phyloP scores from a whole-genome alignment of 176 grass and related monocot species.

The Rhynchospora breviuscula region DNA sequence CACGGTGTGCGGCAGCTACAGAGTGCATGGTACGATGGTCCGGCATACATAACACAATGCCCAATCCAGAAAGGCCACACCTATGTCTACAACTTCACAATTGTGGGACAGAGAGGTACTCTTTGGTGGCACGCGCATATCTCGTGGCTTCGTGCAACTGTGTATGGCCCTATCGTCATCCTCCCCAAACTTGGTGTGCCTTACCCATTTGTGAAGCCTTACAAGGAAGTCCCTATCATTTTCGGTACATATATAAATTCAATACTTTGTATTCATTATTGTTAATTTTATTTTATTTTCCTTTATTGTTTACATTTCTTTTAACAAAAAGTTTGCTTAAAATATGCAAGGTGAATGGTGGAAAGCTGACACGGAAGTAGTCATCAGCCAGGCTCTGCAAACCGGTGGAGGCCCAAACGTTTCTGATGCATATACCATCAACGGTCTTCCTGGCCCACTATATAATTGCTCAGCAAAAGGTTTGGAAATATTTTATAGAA shows the following conservation, averaged over 20 bases:
- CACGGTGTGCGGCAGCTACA: conserved; percentile 66
- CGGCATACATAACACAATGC: conserved; percentile 82
- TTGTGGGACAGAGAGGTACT: conserved; percentile 71
- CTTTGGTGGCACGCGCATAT: conserved; percentile 93
- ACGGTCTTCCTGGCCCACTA: conserved; percentile 52
- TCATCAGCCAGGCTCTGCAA: conserved; percentile 53
- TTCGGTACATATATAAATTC: conserved; percentile 31
- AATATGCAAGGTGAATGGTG: conserved; percentile 70
- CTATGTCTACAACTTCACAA: conserved; percentile 84
- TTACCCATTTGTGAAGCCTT: conserved; percentile 56
- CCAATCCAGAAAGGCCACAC: conserved; percentile 60
- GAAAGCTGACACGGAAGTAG: conserved; percentile 65
- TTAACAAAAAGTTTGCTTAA: not conserved
- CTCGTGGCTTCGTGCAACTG: conserved; percentile 67
- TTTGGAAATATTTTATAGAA: not conserved
- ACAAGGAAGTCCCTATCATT: conserved; percentile 59
- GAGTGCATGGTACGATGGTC: conserved; percentile 79
- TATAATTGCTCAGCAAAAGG: conserved; percentile 58
- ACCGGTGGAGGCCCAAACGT: conserved; percentile 69
- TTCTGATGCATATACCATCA: conserved; percentile 77
- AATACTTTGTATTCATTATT: not conserved
- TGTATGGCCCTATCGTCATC: conserved; percentile 66
- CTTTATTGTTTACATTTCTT: not conserved
- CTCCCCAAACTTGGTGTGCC: conserved; percentile 51
- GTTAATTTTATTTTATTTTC: not conserved